Evolutionary conservation across 192 early-diverging fungal species (phyloP).

Genomic region (Coemansia sp.): DNA sequence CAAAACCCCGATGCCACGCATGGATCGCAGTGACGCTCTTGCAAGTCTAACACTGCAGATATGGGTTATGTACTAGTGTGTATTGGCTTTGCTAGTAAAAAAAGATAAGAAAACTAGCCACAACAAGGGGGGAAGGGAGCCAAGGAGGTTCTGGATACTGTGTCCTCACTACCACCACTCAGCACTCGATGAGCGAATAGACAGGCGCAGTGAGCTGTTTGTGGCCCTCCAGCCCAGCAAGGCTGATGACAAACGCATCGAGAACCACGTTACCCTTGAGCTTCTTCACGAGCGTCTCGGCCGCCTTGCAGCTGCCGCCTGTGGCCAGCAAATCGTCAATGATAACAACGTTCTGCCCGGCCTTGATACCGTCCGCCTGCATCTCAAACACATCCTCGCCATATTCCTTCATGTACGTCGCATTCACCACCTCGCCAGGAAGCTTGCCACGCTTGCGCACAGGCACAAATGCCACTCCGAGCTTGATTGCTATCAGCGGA

Average conservation of each 20-base stretch:
- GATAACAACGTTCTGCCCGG: constrained; percentile 83
- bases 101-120: not conserved
- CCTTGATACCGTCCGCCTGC: constrained; percentile 73
- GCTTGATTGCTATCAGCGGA: constrained; percentile 83
- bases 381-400: constrained; percentile 96
- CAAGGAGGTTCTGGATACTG: not conserved
- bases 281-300: constrained; percentile 77
- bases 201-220: constrained; percentile 78
- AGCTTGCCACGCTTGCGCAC: constrained; percentile 97
- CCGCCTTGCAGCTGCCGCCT: constrained; percentile 81
- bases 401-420: constrained; percentile 92
- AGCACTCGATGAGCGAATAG: constrained; percentile 80
- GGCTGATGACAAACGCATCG: constrained; percentile 92
- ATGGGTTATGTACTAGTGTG: not conserved
- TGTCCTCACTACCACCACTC: not conserved
- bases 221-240: constrained; percentile 80
- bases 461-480: constrained; percentile 90
- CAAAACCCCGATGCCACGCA: too few relatives aligned
- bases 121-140: not conserved
- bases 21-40: not conserved
- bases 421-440: constrained; percentile 71
- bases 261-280: constrained; percentile 72
- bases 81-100: not conserved
- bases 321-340: constrained; percentile 97
- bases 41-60: not conserved